These are phyloP conservation scores for Plasmodium sp. DNA, from an alignment of 169 alveolate species.

Conservation along the genomic window DNA sequence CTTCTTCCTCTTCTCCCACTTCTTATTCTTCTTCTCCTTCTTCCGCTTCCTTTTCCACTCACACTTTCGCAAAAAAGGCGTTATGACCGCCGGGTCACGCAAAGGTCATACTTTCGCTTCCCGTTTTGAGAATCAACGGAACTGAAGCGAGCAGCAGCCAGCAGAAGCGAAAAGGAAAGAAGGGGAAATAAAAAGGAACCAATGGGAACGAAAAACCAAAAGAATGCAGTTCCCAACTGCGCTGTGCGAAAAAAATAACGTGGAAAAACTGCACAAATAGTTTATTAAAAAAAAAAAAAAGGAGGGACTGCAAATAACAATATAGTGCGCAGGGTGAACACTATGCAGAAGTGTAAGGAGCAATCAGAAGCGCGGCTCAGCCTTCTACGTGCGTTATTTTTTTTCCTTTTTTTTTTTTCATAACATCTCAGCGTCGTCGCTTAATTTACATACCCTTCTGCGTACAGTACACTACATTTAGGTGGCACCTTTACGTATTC, in stretches of 20 bases:
- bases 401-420: neutral
- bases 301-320: neutral
- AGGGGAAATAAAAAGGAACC: conserved; percentile 1
- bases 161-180: neutral
- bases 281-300: neutral
- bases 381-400: neutral
- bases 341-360: neutral
- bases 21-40: neutral
- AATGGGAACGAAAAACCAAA: neutral
- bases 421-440: neutral
- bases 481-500: neutral
- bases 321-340: neutral
- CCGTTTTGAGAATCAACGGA: neutral
- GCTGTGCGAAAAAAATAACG: neutral
- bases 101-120: neutral
- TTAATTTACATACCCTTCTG: neutral
- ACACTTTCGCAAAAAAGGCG: neutral
- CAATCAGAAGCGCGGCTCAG: neutral
- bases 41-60: neutral
- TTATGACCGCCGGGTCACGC: neutral
- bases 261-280: neutral
- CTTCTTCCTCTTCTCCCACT: neutral
- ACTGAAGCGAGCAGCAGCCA: neutral
- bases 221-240: neutral
- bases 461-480: neutral